Percentiles rank a stretch among this genome's conserved stretches.
Conservation (phyloP, 2,329 filamentous ascomycete genomes). For the Proliferodiscus dingleyae region DNA sequence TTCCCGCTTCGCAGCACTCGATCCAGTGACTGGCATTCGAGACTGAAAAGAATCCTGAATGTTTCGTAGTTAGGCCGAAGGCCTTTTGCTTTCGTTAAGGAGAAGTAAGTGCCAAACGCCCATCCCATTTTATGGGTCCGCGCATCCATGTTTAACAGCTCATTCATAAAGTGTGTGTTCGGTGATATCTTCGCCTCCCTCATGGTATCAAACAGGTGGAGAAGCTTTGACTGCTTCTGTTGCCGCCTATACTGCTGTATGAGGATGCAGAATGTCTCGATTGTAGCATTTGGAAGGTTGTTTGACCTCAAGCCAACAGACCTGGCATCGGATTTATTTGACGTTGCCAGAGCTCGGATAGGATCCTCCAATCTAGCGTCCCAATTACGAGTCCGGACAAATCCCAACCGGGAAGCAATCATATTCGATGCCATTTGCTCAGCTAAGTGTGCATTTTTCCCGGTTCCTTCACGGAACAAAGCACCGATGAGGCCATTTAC, state of each 20-base stretch:
- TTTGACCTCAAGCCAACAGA: constrained; percentile 28
- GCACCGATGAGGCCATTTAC: constrained; percentile 78
- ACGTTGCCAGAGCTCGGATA: constrained; percentile 10
- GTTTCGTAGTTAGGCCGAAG: constrained; percentile 28
- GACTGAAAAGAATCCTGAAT: constrained; percentile 28
- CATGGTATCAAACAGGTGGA: constrained; percentile 58
- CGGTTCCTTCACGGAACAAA: constrained; percentile 62
- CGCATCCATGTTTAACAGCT: constrained; percentile 52
- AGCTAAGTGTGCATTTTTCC: constrained; percentile 52
- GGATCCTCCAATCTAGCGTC: constrained; percentile 10
- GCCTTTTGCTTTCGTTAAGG: constrained; percentile 13
- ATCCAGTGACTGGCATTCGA: constrained; percentile 19
- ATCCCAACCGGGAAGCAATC: constrained; percentile 63
- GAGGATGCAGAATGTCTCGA: constrained; percentile 74
- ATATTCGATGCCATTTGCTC: constrained; percentile 71
- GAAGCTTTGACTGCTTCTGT: constrained; percentile 51
- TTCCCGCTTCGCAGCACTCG: constrained; percentile 2
- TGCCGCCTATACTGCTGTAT: constrained; percentile 66
- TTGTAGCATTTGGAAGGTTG: constrained; percentile 55
- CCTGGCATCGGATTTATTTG: constrained; percentile 22
- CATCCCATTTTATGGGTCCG: constrained; percentile 16
- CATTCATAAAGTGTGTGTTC: constrained; percentile 74
- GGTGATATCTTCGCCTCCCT: constrained; percentile 58
- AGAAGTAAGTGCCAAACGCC: constrained; percentile 25
- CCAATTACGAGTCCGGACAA: constrained; percentile 46